Conservation (phyloP, 768 basidiomycete species). For the Suillus cothurnatus region DNA sequence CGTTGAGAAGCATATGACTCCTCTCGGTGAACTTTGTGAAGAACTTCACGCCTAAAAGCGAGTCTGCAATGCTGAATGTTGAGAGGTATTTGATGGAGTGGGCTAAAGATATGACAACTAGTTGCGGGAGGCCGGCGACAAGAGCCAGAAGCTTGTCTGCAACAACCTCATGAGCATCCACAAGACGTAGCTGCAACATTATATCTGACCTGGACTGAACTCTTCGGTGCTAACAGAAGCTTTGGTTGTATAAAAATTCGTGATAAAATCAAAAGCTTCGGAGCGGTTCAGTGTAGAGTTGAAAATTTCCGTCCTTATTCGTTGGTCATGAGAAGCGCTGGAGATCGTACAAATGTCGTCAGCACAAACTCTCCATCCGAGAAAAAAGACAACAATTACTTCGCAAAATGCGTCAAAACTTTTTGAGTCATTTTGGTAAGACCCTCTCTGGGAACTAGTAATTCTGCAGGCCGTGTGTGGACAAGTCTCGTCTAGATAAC, state of each 20-base stretch:
- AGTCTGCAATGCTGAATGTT: slow-evolving; percentile 76
- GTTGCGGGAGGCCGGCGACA: slow-evolving; percentile 66
- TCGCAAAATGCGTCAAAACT: slow-evolving; percentile 71
- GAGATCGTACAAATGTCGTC: slow-evolving; percentile 32
- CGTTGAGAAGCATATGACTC: slow-evolving; percentile 85
- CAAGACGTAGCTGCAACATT: slow-evolving; percentile 16
- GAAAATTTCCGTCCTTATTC: slow-evolving; percentile 67
- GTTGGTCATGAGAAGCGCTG: slow-evolving; percentile 37
- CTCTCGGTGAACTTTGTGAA: slow-evolving; percentile 78
- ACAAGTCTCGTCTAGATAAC: slow-evolving; percentile 74
- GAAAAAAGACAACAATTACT: slow-evolving; percentile 41
- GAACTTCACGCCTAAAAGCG: slow-evolving; percentile 74
- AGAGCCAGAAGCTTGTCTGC: slow-evolving; percentile 65
- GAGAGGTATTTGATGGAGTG: slow-evolving; percentile 71
- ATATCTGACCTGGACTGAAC: slow-evolving; percentile 46
- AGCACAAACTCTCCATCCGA: slow-evolving; percentile 10
- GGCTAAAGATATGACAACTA: slow-evolving; percentile 71
- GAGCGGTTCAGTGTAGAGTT: slow-evolving; percentile 56
- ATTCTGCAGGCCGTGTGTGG: slow-evolving; percentile 81
- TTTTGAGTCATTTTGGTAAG: slow-evolving; percentile 74
- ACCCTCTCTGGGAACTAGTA: slow-evolving; percentile 62
- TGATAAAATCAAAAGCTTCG: slow-evolving; percentile 68
- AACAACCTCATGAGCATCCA: neutral
- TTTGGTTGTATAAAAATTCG: slow-evolving; percentile 66
- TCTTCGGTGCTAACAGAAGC: slow-evolving; percentile 43